Conservation (phyloP, 2,329 filamentous ascomycete species). For the Pseudocercospora crystallina region DNA sequence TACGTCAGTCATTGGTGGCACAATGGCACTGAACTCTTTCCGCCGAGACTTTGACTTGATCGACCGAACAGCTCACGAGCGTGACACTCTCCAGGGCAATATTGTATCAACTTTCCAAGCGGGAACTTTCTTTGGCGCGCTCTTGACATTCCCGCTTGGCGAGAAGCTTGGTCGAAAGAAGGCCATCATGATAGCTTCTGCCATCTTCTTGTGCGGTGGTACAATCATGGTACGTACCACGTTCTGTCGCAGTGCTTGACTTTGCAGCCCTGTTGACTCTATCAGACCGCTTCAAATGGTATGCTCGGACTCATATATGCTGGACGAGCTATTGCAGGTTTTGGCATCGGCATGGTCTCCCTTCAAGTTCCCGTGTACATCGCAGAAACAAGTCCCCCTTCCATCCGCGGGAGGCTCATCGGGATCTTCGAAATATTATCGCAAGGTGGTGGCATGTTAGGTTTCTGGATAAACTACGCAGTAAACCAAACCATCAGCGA, state of each 20-base stretch:
- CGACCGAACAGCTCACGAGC: constrained; percentile 38
- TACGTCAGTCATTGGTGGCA: constrained; percentile 41
- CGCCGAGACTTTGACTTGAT: constrained; percentile 37
- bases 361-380: constrained; percentile 42
- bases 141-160: constrained; percentile 47
- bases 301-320: constrained; percentile 39
- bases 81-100: constrained; percentile 43
- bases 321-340: constrained; percentile 39
- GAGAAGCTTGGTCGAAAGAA: constrained; percentile 52
- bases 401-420: constrained; percentile 63
- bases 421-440: constrained; percentile 68
- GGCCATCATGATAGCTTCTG: constrained; percentile 48
- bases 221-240: constrained; percentile 35
- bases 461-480: constrained; percentile 47
- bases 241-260: background rate
- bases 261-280: background rate
- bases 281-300: constrained; percentile 35
- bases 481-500: constrained; percentile 45
- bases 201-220: constrained; percentile 45
- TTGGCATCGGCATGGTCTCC: constrained; percentile 40
- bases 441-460: constrained; percentile 58
- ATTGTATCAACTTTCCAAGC: constrained; percentile 42
- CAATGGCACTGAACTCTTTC: constrained; percentile 42
- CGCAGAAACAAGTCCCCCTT: constrained; percentile 54
- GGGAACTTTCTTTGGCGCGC: constrained; percentile 41